A percentile compares a stretch with the other conserved stretches of the same genome.
These are phyloP conservation scores for Botrytis medusae DNA, from an alignment of 2,329 filamentous ascomycete genomes.

Conservation along the genomic window DNA sequence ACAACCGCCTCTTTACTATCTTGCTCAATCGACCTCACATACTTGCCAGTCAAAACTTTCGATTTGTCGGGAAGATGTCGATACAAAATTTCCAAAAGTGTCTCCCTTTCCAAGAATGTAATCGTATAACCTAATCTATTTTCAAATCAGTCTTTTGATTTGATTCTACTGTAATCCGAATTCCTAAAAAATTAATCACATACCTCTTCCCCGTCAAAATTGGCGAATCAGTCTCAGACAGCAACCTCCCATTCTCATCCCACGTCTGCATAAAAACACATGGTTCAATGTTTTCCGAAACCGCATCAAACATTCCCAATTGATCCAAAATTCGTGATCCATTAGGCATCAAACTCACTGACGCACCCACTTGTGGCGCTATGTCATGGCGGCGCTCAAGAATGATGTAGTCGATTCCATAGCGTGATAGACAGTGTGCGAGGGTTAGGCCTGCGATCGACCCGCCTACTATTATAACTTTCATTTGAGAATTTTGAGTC, in stretches of 20 bases:
- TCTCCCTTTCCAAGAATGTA: conserved; percentile 27
- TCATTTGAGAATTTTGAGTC: conserved; percentile 23
- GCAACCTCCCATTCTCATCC: conserved; percentile 24
- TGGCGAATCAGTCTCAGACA: conserved; percentile 24
- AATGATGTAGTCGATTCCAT: conserved; percentile 32
- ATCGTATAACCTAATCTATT: conserved; percentile 29
- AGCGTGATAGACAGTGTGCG: conserved; percentile 29
- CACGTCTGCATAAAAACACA: conserved; percentile 22
- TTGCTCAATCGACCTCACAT: conserved; percentile 26
- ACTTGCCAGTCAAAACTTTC: conserved; percentile 29
- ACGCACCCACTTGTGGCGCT: conserved; percentile 30
- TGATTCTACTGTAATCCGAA: neutral
- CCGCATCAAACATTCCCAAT: conserved; percentile 42
- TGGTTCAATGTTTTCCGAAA: conserved; percentile 24
- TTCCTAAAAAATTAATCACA: neutral
- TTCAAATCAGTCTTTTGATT: neutral
- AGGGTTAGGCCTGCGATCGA: conserved; percentile 31
- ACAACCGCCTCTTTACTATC: conserved; percentile 17
- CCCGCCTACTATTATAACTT: conserved; percentile 32
- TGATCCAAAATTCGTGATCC: conserved; percentile 52
- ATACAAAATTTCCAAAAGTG: conserved; percentile 30
- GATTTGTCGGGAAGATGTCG: conserved; percentile 29
- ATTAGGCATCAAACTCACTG: conserved; percentile 41
- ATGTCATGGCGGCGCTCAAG: conserved; percentile 31
- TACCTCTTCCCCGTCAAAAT: conserved; percentile 28